Conservation (phyloP, 495 filamentous ascomycete genomes). For the Letharia columbiana region DNA sequence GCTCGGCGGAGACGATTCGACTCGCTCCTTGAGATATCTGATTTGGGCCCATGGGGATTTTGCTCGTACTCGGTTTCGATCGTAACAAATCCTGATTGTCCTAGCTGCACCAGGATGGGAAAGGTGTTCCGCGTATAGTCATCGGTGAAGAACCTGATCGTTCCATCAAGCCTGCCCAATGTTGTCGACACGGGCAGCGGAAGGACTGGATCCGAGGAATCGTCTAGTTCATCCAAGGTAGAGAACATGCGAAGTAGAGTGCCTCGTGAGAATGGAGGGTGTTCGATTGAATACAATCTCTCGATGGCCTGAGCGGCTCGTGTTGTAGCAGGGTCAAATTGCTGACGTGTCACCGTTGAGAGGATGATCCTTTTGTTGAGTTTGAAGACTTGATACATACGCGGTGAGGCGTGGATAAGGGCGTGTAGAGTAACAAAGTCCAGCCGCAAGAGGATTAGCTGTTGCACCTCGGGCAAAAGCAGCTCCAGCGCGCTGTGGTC, state of each 20-base stretch:
- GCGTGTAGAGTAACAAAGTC: background rate
- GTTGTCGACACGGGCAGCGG: background rate
- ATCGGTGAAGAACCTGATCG: background rate
- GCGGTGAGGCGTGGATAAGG: background rate
- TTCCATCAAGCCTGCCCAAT: background rate
- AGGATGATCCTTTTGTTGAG: background rate
- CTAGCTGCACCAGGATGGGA: background rate
- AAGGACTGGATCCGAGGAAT: background rate
- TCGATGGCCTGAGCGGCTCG: background rate
- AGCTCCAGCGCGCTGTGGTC: background rate
- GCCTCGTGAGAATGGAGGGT: background rate
- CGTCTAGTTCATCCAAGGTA: background rate
- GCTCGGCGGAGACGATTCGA: background rate
- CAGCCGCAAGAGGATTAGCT: background rate
- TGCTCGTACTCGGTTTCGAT: background rate
- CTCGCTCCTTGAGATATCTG: background rate
- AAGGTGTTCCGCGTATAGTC: background rate
- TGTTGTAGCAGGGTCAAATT: background rate
- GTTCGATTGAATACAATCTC: background rate
- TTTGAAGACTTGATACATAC: background rate
- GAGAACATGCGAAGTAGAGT: background rate
- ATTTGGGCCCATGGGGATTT: background rate
- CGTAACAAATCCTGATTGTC: no score
- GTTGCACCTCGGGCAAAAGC: background rate
- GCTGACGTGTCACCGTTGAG: background rate